These are phyloP conservation scores for Lepiota subincarnata DNA, from an alignment of 768 basidiomycete genomes.

Conservation along the genomic window DNA sequence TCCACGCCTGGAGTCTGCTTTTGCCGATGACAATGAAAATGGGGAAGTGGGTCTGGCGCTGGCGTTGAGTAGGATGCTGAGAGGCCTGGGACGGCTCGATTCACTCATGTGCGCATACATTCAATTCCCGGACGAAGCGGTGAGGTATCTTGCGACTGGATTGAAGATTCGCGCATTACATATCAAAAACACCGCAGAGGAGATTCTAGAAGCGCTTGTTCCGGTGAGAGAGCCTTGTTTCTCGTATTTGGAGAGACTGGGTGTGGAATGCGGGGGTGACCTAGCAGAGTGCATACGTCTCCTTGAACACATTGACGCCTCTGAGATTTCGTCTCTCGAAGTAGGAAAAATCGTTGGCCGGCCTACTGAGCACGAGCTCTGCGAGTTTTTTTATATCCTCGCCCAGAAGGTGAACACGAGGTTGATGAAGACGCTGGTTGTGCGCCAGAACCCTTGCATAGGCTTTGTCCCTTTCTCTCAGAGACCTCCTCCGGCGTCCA, in stretches of 20 bases:
- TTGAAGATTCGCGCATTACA: background rate
- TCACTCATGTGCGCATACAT: background rate
- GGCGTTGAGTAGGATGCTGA: background rate
- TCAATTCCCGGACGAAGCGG: background rate
- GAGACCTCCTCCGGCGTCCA: background rate
- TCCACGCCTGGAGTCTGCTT: background rate
- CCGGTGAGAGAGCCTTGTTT: background rate
- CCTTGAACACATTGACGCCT: background rate
- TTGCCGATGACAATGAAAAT: too few relatives aligned
- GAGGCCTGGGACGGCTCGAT: background rate
- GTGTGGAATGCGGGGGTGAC: background rate
- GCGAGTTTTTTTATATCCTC: background rate
- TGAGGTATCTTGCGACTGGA: slow-evolving; percentile 1
- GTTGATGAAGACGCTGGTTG: background rate
- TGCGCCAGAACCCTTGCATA: background rate
- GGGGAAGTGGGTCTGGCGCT: background rate
- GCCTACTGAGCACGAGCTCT: background rate
- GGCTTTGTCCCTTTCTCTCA: background rate
- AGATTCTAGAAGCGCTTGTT: background rate
- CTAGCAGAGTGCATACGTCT: background rate
- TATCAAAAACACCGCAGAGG: background rate
- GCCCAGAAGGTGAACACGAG: background rate
- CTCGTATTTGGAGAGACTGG: background rate
- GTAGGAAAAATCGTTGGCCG: background rate
- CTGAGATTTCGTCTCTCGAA: background rate